A percentile compares a stretch with the other conserved stretches of the same genome.
These are phyloP conservation scores for Ceratocystis alfenasii DNA, from an alignment of 2,329 filamentous ascomycete genomes.

Conservation along the genomic window DNA sequence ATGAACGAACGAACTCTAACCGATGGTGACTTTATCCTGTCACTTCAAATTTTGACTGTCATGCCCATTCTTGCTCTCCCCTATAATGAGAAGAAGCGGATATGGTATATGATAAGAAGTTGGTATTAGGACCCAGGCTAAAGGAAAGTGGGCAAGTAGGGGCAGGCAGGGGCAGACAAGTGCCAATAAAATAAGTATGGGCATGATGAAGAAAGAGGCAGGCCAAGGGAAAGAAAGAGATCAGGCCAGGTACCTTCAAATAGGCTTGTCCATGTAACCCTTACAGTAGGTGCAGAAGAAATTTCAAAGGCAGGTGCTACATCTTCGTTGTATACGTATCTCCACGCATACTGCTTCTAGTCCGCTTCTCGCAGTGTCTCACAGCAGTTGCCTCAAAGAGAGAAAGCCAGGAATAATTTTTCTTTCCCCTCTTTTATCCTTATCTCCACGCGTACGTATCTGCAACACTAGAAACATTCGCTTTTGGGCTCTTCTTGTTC, in stretches of 20 bases:
- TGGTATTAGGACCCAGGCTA: too few relatives aligned
- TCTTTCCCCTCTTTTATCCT: too few relatives aligned
- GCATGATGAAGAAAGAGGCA: background rate
- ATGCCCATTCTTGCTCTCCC: background rate
- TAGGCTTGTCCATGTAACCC: background rate
- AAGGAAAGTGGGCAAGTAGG: too few relatives aligned
- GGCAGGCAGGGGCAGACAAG: background rate
- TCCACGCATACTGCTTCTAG: background rate
- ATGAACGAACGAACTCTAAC: background rate
- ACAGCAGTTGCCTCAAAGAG: too few relatives aligned
- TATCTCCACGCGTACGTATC: too few relatives aligned
- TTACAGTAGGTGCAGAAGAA: background rate
- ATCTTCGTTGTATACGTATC: background rate
- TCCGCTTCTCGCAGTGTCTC: background rate
- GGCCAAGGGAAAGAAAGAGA: background rate
- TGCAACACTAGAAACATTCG: too few relatives aligned
- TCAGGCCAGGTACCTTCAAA: background rate
- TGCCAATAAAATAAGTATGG: too few relatives aligned
- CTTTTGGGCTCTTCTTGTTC: too few relatives aligned
- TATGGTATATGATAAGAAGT: too few relatives aligned
- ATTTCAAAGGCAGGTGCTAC: background rate
- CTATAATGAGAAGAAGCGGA: too few relatives aligned
- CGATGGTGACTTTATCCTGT: background rate
- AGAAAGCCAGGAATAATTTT: too few relatives aligned
- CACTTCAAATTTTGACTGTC: background rate